Conservation (phyloP, 495 filamentous ascomycete genomes). For the Aspergillus sclerotioniger region DNA sequence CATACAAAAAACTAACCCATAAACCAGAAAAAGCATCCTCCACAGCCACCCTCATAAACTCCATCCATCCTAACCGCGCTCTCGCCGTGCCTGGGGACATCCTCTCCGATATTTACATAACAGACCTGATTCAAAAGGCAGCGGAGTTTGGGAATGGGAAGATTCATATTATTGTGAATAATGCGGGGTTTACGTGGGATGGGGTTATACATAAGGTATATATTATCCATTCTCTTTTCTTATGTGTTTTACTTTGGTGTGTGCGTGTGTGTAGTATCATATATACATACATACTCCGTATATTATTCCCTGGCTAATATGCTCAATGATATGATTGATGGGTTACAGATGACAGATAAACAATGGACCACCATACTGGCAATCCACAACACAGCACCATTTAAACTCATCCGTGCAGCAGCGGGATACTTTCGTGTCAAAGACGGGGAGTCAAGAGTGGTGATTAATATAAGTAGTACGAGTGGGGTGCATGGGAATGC, state of each 20-base stretch:
- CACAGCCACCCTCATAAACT: conserved; percentile 63
- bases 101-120: conserved; percentile 63
- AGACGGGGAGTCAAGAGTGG: conserved; percentile 72
- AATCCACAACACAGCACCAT: conserved; percentile 78
- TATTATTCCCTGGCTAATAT: not conserved
- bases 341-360: conserved; percentile 74
- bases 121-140: conserved; percentile 64
- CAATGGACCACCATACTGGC: conserved; percentile 86
- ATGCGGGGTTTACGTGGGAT: conserved; percentile 88
- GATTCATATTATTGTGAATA: conserved; percentile 86
- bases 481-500: conserved; percentile 80
- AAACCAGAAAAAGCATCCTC: conserved; percentile 58
- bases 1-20: not conserved
- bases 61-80: conserved; percentile 54
- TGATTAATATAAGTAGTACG: conserved; percentile 80
- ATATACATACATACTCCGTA: not conserved
- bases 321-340: not conserved
- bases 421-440: conserved; percentile 84
- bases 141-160: conserved; percentile 81
- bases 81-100: conserved; percentile 72
- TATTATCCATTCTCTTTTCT: conserved; percentile 1
- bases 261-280: not conserved
- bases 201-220: conserved; percentile 81
- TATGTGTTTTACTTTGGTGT: not conserved
- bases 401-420: conserved; percentile 74